These are phyloP conservation scores for Venturia oleaginea DNA, from an alignment of 2,329 filamentous ascomycete genomes.

Conservation along the genomic window DNA sequence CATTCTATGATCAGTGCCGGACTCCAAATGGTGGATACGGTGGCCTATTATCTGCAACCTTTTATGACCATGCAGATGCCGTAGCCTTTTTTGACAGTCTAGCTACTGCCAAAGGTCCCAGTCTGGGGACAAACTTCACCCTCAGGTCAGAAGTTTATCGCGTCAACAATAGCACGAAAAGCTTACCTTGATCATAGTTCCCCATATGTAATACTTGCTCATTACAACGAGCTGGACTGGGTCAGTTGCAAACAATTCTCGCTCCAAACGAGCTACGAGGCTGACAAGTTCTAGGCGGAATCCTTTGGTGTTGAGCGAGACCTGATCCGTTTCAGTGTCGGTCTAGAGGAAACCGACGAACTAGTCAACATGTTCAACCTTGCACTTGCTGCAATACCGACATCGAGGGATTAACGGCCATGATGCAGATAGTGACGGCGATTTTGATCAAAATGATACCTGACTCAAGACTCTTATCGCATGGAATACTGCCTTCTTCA, in stretches of 20 bases:
- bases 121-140: slow-evolving; percentile 93
- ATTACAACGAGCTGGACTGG: slow-evolving; percentile 91
- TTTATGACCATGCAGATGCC: slow-evolving; percentile 60
- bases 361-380: slow-evolving; percentile 54
- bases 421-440: neutral
- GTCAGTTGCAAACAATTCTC: slow-evolving; percentile 31
- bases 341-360: slow-evolving; percentile 67
- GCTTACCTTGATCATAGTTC: slow-evolving; percentile 40
- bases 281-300: slow-evolving; percentile 42
- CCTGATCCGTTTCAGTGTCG: slow-evolving; percentile 79
- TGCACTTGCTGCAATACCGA: slow-evolving; percentile 54
- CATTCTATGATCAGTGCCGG: slow-evolving; percentile 70
- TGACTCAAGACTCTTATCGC: neutral
- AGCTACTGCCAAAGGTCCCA: slow-evolving; percentile 86
- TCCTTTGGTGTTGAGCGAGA: slow-evolving; percentile 72
- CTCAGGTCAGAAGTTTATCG: slow-evolving; percentile 41
- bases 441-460: neutral
- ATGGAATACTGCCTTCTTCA: neutral
- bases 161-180: neutral
- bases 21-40: slow-evolving; percentile 75
- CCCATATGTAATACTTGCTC: slow-evolving; percentile 84
- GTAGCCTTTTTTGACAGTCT: slow-evolving; percentile 77
- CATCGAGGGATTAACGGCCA: neutral
- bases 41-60: slow-evolving; percentile 77
- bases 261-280: neutral